These are phyloP conservation scores for Wickerhamiella brachini DNA, from an alignment of 805 yeast species.

Conservation along the genomic window DNA sequence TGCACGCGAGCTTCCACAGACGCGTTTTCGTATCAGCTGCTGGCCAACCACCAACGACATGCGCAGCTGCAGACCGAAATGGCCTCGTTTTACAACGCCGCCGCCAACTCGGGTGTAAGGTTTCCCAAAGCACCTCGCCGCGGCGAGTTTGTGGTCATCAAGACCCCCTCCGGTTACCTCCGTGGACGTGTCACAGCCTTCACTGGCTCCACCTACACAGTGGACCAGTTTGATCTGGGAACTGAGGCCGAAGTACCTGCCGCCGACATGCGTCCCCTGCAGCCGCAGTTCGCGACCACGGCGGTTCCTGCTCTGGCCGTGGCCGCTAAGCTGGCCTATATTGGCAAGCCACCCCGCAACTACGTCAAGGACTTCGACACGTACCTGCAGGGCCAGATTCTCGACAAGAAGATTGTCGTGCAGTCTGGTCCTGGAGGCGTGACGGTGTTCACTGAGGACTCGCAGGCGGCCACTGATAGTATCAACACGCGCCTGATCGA, in stretches of 20 bases:
- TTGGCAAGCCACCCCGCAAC: slow-evolving; percentile 47
- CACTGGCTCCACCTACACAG: slow-evolving; percentile 28
- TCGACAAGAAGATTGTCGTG: slow-evolving; percentile 41
- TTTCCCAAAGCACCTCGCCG: slow-evolving; percentile 30
- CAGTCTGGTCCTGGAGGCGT: slow-evolving; percentile 28
- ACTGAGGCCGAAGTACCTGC: slow-evolving; percentile 34
- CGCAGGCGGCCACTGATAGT: slow-evolving; percentile 41
- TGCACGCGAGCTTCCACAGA: slow-evolving; percentile 19
- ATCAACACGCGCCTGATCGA: slow-evolving; percentile 45
- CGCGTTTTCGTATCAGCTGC: slow-evolving; percentile 12
- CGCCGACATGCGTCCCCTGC: slow-evolving; percentile 37
- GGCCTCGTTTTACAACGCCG: slow-evolving; percentile 20
- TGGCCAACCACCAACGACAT: slow-evolving; percentile 11
- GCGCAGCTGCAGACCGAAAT: slow-evolving; percentile 17
- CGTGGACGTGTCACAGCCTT: slow-evolving; percentile 40
- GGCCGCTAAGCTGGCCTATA: slow-evolving; percentile 37
- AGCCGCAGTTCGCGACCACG: slow-evolving; percentile 32
- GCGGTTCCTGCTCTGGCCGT: slow-evolving; percentile 41
- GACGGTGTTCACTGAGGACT: slow-evolving; percentile 42
- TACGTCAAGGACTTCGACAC: slow-evolving; percentile 42
- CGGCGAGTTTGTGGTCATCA: slow-evolving; percentile 43
- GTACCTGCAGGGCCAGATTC: slow-evolving; percentile 38
- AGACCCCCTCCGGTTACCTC: slow-evolving; percentile 37
- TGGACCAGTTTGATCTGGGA: not conserved
- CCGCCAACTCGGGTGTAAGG: slow-evolving; percentile 20